Evolutionary conservation across 441 rosid species (phyloP).

Genomic region (Euphorbia celastroides): DNA sequence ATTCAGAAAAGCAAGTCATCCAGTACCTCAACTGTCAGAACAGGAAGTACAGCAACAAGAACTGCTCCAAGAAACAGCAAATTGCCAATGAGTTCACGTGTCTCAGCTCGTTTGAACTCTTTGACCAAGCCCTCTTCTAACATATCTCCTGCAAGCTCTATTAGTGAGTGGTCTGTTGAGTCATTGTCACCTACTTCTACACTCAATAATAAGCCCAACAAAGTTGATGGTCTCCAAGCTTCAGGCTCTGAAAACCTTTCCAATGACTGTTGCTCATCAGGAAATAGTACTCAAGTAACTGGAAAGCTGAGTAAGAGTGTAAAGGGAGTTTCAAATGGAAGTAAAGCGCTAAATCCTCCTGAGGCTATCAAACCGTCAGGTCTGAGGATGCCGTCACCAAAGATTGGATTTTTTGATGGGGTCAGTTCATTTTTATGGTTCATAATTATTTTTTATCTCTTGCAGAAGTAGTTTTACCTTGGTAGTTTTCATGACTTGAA

Average conservation of each 20-base stretch:
- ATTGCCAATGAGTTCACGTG: constrained; percentile 31
- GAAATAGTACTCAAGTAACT: constrained; percentile 29
- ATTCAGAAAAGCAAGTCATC: constrained; percentile 29
- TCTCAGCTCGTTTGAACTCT: constrained; percentile 42
- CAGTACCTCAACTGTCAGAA: constrained; percentile 27
- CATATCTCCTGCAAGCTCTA: constrained; percentile 63
- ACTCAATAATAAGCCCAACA: constrained; percentile 39
- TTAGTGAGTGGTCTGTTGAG: constrained; percentile 69
- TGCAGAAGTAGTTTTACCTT: constrained; percentile 10
- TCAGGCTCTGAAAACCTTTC: constrained; percentile 29
- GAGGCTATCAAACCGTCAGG: constrained; percentile 66
- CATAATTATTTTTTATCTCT: constrained; percentile 6
- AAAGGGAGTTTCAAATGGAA: constrained; percentile 35
- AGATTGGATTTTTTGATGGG: constrained; percentile 96
- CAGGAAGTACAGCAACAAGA: constrained; percentile 25
- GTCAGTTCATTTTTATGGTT: constrained; percentile 42
- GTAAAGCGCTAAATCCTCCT: constrained; percentile 30
- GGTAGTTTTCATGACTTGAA: neutral
- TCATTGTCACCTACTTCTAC: constrained; percentile 52
- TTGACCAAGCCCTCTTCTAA: constrained; percentile 43
- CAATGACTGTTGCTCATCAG: constrained; percentile 27
- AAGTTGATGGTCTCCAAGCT: constrained; percentile 24
- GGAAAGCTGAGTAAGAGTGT: constrained; percentile 20
- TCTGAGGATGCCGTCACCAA: constrained; percentile 93
- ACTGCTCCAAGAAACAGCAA: constrained; percentile 34